Evolutionary conservation across 2,329 filamentous ascomycete species (phyloP).

Genomic region (Tolypocladium cylindrosporum): DNA sequence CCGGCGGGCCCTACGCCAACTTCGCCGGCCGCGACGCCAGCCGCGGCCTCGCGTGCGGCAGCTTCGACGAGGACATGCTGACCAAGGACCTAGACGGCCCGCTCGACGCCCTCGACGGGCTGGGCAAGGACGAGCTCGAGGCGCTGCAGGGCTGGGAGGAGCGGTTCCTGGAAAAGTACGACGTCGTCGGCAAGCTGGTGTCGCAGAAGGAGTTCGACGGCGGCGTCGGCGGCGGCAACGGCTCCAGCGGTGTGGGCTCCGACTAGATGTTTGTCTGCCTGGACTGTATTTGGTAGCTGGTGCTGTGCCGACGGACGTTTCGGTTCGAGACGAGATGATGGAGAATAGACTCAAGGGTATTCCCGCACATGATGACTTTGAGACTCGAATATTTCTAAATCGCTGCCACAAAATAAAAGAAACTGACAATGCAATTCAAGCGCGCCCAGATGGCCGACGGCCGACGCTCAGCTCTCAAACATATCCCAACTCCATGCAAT

Average conservation of each 20-base stretch:
- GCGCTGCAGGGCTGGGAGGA: conserved; percentile 87
- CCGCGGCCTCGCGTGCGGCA: conserved; percentile 77
- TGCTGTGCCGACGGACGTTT: background rate
- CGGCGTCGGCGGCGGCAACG: background rate
- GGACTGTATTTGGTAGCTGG: background rate
- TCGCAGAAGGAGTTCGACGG: conserved; percentile 29
- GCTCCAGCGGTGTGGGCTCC: background rate
- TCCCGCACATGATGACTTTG: background rate
- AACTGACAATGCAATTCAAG: background rate
- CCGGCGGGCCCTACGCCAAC: conserved; percentile 89
- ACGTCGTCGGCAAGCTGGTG: conserved; percentile 84
- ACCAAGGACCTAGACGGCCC: conserved; percentile 82
- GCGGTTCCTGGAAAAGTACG: conserved; percentile 85
- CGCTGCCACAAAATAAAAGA: background rate
- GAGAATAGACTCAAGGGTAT: too few relatives aligned
- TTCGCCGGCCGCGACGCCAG: conserved; percentile 90
- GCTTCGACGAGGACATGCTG: conserved; percentile 92
- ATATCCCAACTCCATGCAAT: conserved; percentile 23
- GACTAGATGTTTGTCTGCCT: background rate
- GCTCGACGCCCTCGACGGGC: conserved; percentile 63
- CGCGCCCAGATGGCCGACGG: background rate
- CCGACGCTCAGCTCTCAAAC: background rate
- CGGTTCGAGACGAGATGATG: too few relatives aligned
- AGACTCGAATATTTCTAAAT: background rate
- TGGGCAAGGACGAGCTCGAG: conserved; percentile 69